These are phyloP conservation scores for Eucalyptus curtisii DNA, from an alignment of 345 rosid species.

Conservation along the genomic window DNA sequence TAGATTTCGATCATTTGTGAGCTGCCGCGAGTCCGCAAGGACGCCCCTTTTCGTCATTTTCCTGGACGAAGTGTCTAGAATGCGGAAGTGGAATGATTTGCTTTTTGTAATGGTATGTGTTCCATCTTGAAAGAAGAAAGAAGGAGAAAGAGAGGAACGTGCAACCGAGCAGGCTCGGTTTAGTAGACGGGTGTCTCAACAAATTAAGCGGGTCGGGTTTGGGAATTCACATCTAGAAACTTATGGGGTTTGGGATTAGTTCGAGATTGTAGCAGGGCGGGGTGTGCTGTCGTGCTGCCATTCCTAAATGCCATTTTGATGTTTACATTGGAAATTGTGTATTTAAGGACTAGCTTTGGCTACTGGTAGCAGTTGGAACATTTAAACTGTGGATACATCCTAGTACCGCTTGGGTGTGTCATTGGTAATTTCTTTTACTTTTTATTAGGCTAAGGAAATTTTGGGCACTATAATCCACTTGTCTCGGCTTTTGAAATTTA, in stretches of 20 bases:
- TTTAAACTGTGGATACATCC: not conserved
- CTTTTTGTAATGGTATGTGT: not conserved
- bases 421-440: not conserved
- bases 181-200: not conserved
- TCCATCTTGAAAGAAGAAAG: not conserved
- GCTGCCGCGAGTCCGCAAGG: not conserved
- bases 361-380: not conserved
- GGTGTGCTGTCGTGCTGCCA: not conserved
- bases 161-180: not conserved
- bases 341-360: not conserved
- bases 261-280: rapidly evolving
- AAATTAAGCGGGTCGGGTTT: not conserved
- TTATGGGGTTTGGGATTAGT: not conserved
- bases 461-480: not conserved
- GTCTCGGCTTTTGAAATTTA: not conserved
- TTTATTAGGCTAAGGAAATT: not conserved
- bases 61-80: not conserved
- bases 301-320: not conserved
- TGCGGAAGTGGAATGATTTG: not conserved
- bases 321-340: not conserved
- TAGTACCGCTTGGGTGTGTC: not conserved
- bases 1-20: not conserved
- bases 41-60: not conserved
- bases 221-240: not conserved
- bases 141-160: not conserved